These are phyloP conservation scores for Oxytropis ochrocephala DNA, from an alignment of 306 rosid genomes.

Conservation along the genomic window DNA sequence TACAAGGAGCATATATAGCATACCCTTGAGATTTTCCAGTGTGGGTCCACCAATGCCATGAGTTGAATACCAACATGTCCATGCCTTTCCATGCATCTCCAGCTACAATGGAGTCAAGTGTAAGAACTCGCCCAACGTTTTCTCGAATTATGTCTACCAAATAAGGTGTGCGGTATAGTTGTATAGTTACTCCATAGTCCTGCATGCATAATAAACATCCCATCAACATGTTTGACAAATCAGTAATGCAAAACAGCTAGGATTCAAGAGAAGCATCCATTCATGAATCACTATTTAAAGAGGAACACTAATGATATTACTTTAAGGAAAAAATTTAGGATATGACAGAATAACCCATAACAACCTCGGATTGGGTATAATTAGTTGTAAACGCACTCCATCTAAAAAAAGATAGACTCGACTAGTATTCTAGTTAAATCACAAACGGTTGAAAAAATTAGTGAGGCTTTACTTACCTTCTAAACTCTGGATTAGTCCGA, in stretches of 20 bases:
- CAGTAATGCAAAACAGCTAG: constrained; percentile 10
- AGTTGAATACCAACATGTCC: constrained; percentile 82
- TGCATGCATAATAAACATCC: constrained; percentile 18
- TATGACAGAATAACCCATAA: too few species aligned
- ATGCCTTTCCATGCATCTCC: constrained; percentile 79
- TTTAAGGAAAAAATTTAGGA: too few species aligned
- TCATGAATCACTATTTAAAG: neutral
- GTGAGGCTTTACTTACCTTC: too few species aligned
- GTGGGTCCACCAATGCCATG: constrained; percentile 99
- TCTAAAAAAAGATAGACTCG: too few species aligned
- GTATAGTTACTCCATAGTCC: constrained; percentile 71
- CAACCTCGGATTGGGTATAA: too few species aligned
- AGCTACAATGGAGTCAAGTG: constrained; percentile 54
- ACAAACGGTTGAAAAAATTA: too few species aligned
- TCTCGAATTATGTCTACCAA: constrained; percentile 71
- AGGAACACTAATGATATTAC: neutral
- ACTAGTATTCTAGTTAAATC: too few species aligned
- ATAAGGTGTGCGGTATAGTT: constrained; percentile 66
- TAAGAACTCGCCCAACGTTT: constrained; percentile 59
- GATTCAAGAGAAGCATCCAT: neutral
- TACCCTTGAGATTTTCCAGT: constrained; percentile 77
- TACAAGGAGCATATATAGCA: neutral
- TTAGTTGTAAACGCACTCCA: too few species aligned
- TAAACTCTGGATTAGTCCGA: too few species aligned
- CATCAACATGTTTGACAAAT: neutral